A percentile compares a stretch with the other conserved stretches of the same genome.
Conservation (phyloP, 2,329 filamentous ascomycete species). For the Celoporthe dispersa region DNA sequence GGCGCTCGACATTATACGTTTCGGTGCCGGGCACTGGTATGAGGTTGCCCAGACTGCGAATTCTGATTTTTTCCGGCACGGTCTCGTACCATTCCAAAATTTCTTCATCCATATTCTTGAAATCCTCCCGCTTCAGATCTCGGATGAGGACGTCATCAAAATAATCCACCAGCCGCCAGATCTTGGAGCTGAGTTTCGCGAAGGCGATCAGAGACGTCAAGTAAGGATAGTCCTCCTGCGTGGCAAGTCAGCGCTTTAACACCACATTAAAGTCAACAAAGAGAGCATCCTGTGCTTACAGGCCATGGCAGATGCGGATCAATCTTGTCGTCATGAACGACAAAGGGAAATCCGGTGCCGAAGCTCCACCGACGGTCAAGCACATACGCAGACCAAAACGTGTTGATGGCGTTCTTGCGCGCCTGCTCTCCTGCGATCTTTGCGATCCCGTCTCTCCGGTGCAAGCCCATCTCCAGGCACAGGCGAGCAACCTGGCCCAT, state of each 20-base stretch:
- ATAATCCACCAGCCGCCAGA: slow-evolving; percentile 80
- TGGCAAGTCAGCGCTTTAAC: slow-evolving; percentile 31
- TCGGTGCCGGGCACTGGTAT: slow-evolving; percentile 58
- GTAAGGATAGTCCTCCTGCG: slow-evolving; percentile 65
- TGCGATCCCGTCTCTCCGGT: slow-evolving; percentile 74
- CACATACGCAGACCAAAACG: slow-evolving; percentile 88
- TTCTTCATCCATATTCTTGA: slow-evolving; percentile 80
- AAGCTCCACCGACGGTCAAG: slow-evolving; percentile 88
- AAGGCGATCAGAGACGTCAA: slow-evolving; percentile 85
- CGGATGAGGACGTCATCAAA: slow-evolving; percentile 64
- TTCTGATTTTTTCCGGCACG: slow-evolving; percentile 65
- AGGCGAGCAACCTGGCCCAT: slow-evolving; percentile 82
- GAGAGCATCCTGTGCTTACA: slow-evolving; percentile 53
- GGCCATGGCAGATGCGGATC: slow-evolving; percentile 79
- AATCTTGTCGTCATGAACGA: slow-evolving; percentile 83
- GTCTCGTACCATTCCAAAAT: slow-evolving; percentile 85
- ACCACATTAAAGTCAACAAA: background rate
- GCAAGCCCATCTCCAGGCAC: slow-evolving; percentile 82
- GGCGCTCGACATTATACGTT: slow-evolving; percentile 70
- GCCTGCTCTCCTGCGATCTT: slow-evolving; percentile 72
- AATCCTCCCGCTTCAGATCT: slow-evolving; percentile 72
- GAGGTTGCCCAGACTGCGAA: slow-evolving; percentile 62
- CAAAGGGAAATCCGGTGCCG: slow-evolving; percentile 85
- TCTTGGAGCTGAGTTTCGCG: slow-evolving; percentile 79
- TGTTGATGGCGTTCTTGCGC: slow-evolving; percentile 67